Evolutionary conservation across 2,329 filamentous ascomycete genomes (phyloP), one percentile per base, ranked within the genome.

Genomic region (Ciborinia camelliae): DNA sequence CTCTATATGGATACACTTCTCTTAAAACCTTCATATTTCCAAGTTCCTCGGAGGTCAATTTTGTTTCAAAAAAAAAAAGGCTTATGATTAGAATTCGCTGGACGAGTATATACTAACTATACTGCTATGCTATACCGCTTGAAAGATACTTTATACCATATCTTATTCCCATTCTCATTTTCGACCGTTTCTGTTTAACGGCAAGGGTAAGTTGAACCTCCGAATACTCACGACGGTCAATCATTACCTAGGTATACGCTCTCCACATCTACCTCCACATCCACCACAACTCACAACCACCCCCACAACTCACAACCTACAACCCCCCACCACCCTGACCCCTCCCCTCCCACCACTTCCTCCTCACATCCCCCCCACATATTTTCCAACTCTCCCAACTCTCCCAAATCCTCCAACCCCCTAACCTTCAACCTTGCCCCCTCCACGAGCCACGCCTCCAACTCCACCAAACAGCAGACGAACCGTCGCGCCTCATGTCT

Each of bases 291-390:
- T 20, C 10, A 3, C 41, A 37, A 14, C 14, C 5, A 47, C 14
- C 9, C 9, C 3, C 12, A 7, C 4, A 18, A 15, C 35, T n/a
- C 7, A 2, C 3, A n/a, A 4, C 10, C 20, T 26, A 15, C 15
- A 37, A 37, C 35, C 53, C 7, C 37, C 20, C 0, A 4, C 23
- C 2, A 2, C 35, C 28, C 8, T 28, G 12, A 48, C 18, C 26
- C 18, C 8, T 10, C 23, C 35, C n/a, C 51, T 32, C 35, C 50
- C 50, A 65, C 63, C 63, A 63, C 48, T 20, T 37, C 50, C 58
- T 65, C 32, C 63, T 62, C 0, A 62, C 57, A 35, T 50, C 48
- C 32, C 58, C 58, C 37, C 63, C 63, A 65, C 63, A 60, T 63
- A 26, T 37, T 39, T n/a, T n/a, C n/a, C n/a, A n/a, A n/a, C n/a